Evolutionary conservation across 164 flowering plant species (phyloP).

Genomic region (Umbilicus rupestris): DNA sequence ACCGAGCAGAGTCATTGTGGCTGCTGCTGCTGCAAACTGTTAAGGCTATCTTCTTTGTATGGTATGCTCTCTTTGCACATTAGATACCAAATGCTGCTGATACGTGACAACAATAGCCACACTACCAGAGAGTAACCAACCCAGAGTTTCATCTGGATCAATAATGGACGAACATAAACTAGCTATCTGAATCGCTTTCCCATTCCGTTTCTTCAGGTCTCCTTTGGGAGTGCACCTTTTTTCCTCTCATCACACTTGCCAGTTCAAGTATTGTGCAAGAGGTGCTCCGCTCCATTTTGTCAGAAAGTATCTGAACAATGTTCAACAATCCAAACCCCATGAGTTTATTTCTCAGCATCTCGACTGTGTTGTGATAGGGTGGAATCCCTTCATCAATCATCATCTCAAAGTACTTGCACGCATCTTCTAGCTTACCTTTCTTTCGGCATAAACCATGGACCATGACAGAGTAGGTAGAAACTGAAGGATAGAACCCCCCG

Average conservation of each 20-base stretch:
- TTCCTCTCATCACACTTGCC: slow-evolving; percentile 47
- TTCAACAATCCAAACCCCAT: slow-evolving; percentile 40
- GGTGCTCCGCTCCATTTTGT: slow-evolving; percentile 64
- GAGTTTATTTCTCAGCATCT: slow-evolving; percentile 51
- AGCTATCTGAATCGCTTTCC: slow-evolving; percentile 17
- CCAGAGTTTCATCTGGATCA: no score
- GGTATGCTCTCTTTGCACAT: no score
- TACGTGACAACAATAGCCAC: no score
- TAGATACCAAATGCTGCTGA: no score
- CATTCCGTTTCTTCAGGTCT: slow-evolving; percentile 22
- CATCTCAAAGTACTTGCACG: slow-evolving; percentile 68
- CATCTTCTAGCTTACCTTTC: slow-evolving; percentile 73
- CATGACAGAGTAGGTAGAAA: slow-evolving; percentile 78
- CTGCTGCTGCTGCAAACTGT: no score
- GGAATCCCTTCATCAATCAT: slow-evolving; percentile 97
- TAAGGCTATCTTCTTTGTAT: no score
- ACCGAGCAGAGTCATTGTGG: no score
- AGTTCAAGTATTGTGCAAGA: slow-evolving; percentile 57
- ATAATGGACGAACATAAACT: no score
- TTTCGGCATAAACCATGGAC: slow-evolving; percentile 77
- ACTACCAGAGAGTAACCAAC: no score
- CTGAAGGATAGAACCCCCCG: slow-evolving; percentile 65
- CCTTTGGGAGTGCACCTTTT: slow-evolving; percentile 11
- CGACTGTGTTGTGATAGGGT: slow-evolving; percentile 60
- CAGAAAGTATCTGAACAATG: slow-evolving; percentile 38